Evolutionary conservation across 2,329 filamentous ascomycete genomes (phyloP).

Genomic region (Pseudodiploospora longispora): DNA sequence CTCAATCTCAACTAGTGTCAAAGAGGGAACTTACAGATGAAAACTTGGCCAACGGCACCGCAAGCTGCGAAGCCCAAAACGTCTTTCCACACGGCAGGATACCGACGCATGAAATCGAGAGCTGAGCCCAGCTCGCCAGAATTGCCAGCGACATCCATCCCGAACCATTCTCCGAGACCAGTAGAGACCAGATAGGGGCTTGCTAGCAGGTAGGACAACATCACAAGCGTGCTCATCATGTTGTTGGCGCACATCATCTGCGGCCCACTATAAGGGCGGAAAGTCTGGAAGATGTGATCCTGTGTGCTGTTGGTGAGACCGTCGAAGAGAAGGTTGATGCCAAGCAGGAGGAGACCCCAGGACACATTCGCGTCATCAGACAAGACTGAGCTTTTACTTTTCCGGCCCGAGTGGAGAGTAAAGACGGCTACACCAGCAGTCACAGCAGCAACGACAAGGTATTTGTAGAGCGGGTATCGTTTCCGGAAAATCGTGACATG

Average conservation of each 20-base stretch:
- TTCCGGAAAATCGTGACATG: conserved; percentile 88
- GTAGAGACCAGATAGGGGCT: conserved; percentile 73
- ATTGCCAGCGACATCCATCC: conserved; percentile 55
- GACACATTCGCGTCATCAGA: conserved; percentile 51
- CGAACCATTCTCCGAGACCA: conserved; percentile 54
- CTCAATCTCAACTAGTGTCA: neutral
- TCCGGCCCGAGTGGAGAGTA: conserved; percentile 69
- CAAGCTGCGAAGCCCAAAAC: conserved; percentile 85
- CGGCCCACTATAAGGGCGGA: conserved; percentile 75
- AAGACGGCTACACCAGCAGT: conserved; percentile 91
- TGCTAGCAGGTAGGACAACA: conserved; percentile 64
- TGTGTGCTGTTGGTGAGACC: conserved; percentile 94
- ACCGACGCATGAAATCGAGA: conserved; percentile 66
- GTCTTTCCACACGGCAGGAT: conserved; percentile 78
- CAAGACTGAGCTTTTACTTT: conserved; percentile 37
- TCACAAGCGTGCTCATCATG: conserved; percentile 73
- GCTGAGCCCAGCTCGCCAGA: conserved; percentile 76
- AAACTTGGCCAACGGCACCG: conserved; percentile 89
- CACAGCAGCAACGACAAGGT: conserved; percentile 83
- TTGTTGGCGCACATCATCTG: conserved; percentile 99
- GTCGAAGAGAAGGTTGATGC: conserved; percentile 88
- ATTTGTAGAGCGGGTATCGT: conserved; percentile 91
- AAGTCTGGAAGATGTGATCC: conserved; percentile 81
- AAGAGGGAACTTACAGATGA: conserved; percentile 60
- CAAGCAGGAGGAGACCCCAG: conserved; percentile 77